phyloP scores from a whole-genome alignment of 345 rosid species.

The Ceriops zippeliana region DNA sequence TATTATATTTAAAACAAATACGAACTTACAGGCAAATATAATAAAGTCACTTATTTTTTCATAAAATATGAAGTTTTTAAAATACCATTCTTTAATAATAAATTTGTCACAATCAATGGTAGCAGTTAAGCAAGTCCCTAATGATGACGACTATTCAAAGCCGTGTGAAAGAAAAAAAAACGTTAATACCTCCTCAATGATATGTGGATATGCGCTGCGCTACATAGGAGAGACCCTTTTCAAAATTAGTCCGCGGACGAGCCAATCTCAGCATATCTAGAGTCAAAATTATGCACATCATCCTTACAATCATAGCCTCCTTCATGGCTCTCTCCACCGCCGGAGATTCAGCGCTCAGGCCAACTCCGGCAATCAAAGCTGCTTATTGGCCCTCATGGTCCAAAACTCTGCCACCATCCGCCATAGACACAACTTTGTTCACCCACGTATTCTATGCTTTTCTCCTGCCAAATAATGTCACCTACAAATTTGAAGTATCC shows the following conservation, averaged over 20 bases:
- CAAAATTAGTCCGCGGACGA: not conserved
- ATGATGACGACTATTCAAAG: not conserved
- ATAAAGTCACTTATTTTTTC: too few relatives aligned
- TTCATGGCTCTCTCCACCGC: not conserved
- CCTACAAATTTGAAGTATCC: conserved; percentile 35
- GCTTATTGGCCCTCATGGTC: conserved; percentile 53
- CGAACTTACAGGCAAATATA: too few relatives aligned
- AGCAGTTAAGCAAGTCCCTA: too few relatives aligned
- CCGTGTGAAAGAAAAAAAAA: not conserved
- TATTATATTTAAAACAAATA: too few relatives aligned
- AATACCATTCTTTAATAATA: too few relatives aligned
- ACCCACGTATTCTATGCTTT: conserved; percentile 59
- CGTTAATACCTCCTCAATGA: not conserved
- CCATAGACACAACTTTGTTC: conserved; percentile 44
- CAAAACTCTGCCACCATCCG: conserved; percentile 37
- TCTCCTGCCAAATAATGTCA: conserved; percentile 40
- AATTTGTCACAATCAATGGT: too few relatives aligned
- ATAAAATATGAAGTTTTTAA: too few relatives aligned
- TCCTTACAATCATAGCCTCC: not conserved
- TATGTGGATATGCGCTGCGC: not conserved
- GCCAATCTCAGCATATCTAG: not conserved
- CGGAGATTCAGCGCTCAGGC: conserved; percentile 7
- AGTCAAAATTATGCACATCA: not conserved
- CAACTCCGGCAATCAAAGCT: conserved; percentile 35
- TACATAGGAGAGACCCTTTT: not conserved